phyloP scores from a whole-genome alignment of 192 early-diverging fungal species.

The Entomortierella chlamydospora region DNA sequence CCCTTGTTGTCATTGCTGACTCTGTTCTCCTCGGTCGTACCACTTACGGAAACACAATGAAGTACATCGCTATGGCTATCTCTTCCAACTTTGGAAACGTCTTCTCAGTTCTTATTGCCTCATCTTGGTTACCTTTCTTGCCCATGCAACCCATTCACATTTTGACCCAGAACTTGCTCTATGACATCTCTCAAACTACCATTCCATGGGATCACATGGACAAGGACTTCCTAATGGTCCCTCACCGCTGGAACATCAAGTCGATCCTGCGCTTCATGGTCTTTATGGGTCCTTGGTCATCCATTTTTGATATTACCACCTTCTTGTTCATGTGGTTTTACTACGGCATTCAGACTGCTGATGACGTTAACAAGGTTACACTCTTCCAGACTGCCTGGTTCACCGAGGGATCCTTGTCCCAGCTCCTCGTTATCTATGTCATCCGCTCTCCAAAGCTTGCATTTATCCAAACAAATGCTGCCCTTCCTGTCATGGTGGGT shows the following conservation, averaged over 20 bases:
- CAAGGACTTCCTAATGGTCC: slow-evolving; percentile 55
- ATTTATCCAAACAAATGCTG: slow-evolving; percentile 56
- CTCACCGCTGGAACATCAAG: slow-evolving; percentile 56
- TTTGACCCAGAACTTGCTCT: slow-evolving; percentile 61
- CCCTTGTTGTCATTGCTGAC: slow-evolving; percentile 51
- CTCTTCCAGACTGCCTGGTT: slow-evolving; percentile 62
- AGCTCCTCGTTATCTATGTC: slow-evolving; percentile 60
- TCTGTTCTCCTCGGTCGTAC: slow-evolving; percentile 58
- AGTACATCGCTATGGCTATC: slow-evolving; percentile 64
- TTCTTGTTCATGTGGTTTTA: slow-evolving; percentile 57
- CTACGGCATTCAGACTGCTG: slow-evolving; percentile 39
- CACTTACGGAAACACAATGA: slow-evolving; percentile 66
- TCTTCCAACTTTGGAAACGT: slow-evolving; percentile 70
- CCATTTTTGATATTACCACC: slow-evolving; percentile 60
- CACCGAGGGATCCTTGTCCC: slow-evolving; percentile 55
- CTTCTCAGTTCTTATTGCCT: slow-evolving; percentile 63
- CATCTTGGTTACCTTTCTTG: slow-evolving; percentile 64
- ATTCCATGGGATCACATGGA: slow-evolving; percentile 66
- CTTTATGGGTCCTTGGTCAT: slow-evolving; percentile 60
- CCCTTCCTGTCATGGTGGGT: slow-evolving; percentile 33
- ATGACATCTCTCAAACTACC: slow-evolving; percentile 62
- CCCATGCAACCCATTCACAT: slow-evolving; percentile 63
- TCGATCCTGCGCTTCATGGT: slow-evolving; percentile 63
- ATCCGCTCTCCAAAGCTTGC: slow-evolving; percentile 63
- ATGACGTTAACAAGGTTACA: slow-evolving; percentile 4